Base-by-base conservation (phyloP, 2,329 filamentous ascomycete genomes). In the Microdochium nivale region DNA sequence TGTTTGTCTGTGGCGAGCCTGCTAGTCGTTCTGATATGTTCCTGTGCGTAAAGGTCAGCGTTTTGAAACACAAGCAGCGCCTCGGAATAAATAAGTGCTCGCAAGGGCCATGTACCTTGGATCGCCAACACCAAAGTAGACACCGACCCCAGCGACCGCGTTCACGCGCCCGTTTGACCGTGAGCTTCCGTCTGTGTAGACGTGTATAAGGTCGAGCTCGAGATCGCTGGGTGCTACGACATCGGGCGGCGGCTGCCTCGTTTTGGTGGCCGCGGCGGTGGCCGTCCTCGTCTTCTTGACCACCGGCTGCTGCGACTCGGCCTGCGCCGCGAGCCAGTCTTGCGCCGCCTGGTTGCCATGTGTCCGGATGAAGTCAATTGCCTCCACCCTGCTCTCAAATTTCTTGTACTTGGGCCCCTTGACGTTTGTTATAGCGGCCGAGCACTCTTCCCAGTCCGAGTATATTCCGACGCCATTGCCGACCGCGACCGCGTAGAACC, bases 1-100 rank as follows among this genome's bases (percentile, higher is more conserved):
- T 90, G 65, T 99, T 99, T 1, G 94, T 97, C 69, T 97, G 94
- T 10, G 77, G 75, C 16, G 78, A 74, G 49, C 90, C 90, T 49
- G 76, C 70, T 2, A 96, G 79, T 3, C 84, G 82, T 68, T 95
- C 90, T 13, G 88, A 88, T 24, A 95, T 65, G 63, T 84, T 85
- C 56, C 76, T 78, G 51, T 24, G 24, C 14, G 48, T n/a, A 8
- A 11, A 21, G 19, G 54, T 63, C 53, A 65, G 55, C 48, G 5
- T 13, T 23, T 13, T 13, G 19, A 13, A 7, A 13, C 8, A 7
- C 7, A 21, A 19, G 21, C 4, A 44, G 21, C 27, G 19, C 4
- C 19, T 8, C 16, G 16, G 5, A 8, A 13, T 11, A 13, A 3
- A 19, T 5, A 49, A 13, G 35, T 30, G 52, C 33, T 25, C 49